Evolutionary conservation across 148 eudicot genomes (phyloP).

Genomic region (Amaranthus hypochondriacus): DNA sequence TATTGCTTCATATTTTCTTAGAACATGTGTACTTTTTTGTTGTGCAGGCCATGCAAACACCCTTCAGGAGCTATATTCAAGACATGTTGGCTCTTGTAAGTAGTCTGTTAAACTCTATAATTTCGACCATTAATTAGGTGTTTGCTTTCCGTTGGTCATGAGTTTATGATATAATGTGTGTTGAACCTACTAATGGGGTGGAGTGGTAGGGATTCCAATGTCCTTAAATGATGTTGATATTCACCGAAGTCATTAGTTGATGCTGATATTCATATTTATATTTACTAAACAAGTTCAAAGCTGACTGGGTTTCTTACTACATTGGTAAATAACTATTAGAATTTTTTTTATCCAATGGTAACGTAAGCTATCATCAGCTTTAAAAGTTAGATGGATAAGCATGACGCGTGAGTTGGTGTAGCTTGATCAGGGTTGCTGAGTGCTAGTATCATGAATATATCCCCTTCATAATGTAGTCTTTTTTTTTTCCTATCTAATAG

Average conservation of each 20-base stretch:
- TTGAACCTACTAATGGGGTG: neutral
- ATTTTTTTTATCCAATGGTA: neutral
- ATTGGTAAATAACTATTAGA: neutral
- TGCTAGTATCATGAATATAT: too few relatives aligned
- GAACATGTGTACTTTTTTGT: slow-evolving; percentile 3
- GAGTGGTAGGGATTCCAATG: neutral
- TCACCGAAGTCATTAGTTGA: neutral
- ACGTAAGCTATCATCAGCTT: neutral
- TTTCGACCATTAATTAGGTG: neutral
- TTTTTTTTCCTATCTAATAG: too few relatives aligned
- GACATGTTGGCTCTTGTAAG: slow-evolving; percentile 88
- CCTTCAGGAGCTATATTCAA: slow-evolving; percentile 83
- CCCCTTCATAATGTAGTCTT: too few relatives aligned
- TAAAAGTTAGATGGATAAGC: neutral
- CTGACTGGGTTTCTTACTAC: neutral
- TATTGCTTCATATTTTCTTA: neutral
- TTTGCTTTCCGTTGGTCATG: neutral
- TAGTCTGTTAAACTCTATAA: slow-evolving; percentile 6
- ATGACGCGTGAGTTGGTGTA: neutral
- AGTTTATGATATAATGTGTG: neutral
- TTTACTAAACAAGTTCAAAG: neutral
- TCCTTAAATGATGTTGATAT: neutral
- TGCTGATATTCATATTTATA: neutral
- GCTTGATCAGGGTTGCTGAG: neutral
- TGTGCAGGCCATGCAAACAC: slow-evolving; percentile 87